Conservation (phyloP, 306 rosid genomes). For the Quercus dentata region DNA sequence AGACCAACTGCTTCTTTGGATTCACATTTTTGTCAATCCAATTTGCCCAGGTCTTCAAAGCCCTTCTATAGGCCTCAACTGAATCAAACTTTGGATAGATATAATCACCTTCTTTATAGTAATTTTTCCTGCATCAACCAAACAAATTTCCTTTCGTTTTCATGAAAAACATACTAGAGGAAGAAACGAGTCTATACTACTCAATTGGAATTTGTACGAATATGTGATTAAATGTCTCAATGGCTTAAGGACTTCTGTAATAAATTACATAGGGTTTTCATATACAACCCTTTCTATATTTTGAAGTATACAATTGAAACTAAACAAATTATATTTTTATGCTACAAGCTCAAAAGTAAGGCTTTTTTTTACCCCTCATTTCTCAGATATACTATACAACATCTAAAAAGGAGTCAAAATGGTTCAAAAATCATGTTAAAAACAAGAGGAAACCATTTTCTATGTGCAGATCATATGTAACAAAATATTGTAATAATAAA, state of each 20-base stretch:
- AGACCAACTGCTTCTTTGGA: slow-evolving; percentile 65
- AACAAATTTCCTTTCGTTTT: neutral
- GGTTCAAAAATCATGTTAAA: slow-evolving; percentile 1
- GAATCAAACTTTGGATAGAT: slow-evolving; percentile 75
- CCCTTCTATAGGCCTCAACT: slow-evolving; percentile 76
- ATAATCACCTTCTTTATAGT: slow-evolving; percentile 76
- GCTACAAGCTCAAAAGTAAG: neutral
- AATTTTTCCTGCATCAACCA: slow-evolving; percentile 68
- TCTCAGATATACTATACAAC: neutral
- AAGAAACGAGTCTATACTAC: neutral
- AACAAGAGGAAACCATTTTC: neutral
- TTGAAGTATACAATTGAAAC: neutral
- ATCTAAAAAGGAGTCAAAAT: neutral
- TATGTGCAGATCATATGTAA: slow-evolving; percentile 14
- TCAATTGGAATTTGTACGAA: neutral
- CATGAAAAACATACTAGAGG: neutral
- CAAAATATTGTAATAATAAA: slow-evolving; percentile 4
- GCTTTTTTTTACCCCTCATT: neutral
- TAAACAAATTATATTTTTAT: neutral
- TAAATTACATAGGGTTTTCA: neutral
- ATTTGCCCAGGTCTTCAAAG: slow-evolving; percentile 79
- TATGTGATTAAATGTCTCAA: neutral
- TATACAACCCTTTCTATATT: neutral
- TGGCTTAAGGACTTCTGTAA: neutral
- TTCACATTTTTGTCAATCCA: slow-evolving; percentile 76